Base-by-base conservation (phyloP, 2,329 filamentous ascomycete species). In the Calonectria honghensis region DNA sequence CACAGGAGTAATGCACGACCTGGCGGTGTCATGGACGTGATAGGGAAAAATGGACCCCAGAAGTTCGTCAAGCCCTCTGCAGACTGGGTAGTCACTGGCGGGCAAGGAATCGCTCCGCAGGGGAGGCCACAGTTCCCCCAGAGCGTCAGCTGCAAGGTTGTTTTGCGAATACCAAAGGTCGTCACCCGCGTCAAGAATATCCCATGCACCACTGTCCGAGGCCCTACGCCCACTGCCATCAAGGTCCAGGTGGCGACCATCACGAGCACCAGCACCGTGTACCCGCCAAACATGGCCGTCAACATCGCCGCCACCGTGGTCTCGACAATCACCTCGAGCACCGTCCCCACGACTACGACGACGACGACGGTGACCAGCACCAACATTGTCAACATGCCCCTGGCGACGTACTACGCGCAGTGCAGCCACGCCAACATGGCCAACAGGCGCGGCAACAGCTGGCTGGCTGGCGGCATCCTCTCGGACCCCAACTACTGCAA, bases 351-450 rank as follows among this genome's bases (percentile, higher is more conserved):
- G n/a, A 41, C 37, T 7, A 63, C 57, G 2, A 11, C 24, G 6
- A 41, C 57, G 4, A 29, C 13, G 13, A 63, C 37, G 4, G 24
- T 63, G 4, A 63, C 57, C 7, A 18, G 4, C 16, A 63, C 57
- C 14, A 63, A 63, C 37, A 29, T 16, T 7, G 35, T 63, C 57
- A 39, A 31, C 35, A 63, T 63, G 35, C 57, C 57, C 3, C 7
- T 29, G 35, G 57, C 35, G 24, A 63, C 57, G 9, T 31, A 63
- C 57, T 63, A 63, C 27, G 57, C 57, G 24, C 57, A 63, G 32
- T 63, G 57, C n/a, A 18, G 10, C 24, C 57, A 10, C 57, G 10
- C 35, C 35, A 63, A 63, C 20, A 41, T 63, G 6, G 57, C 57
- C n/a, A 63, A 63, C 57, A 41, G 39, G 24, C 35, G 39, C 1